Conservation (phyloP, 352 stramenopile species). For the Nothophytophthora sp. region DNA sequence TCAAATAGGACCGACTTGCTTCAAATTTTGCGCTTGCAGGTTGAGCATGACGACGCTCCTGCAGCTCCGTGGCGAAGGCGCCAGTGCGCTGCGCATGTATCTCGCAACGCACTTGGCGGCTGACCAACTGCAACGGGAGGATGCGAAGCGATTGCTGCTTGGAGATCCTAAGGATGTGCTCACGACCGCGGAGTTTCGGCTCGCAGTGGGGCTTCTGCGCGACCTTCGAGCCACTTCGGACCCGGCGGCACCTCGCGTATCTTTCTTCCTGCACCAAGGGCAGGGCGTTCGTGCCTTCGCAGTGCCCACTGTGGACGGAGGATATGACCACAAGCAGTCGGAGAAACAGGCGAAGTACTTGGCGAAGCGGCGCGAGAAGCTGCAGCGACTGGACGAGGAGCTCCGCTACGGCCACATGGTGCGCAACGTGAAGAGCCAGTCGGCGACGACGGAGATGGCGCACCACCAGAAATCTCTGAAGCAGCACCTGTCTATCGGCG, state of each 20-base stretch:
- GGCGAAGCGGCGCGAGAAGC: constrained; percentile 51
- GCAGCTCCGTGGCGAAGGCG: constrained; percentile 26
- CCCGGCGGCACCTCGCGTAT: constrained; percentile 19
- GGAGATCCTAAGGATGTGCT: constrained; percentile 12
- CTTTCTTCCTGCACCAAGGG: constrained; percentile 24
- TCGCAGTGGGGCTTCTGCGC: constrained; percentile 18
- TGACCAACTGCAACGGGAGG: constrained; percentile 1
- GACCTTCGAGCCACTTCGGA: constrained; percentile 18
- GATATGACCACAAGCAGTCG: constrained; percentile 5
- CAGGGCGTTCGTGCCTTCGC: constrained; percentile 6
- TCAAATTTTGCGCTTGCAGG: constrained; percentile 6
- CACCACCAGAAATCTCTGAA: constrained; percentile 63
- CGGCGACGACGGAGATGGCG: constrained; percentile 44
- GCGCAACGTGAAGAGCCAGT: constrained; percentile 63
- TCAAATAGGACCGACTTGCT: not conserved
- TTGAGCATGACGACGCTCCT: constrained; percentile 13
- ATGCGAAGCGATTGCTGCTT: constrained; percentile 20
- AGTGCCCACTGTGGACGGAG: constrained; percentile 1
- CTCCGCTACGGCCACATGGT: constrained; percentile 78
- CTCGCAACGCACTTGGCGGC: constrained; percentile 20
- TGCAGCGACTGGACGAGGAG: constrained; percentile 81
- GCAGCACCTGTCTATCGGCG: constrained; percentile 80
- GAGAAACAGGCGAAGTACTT: constrained; percentile 37
- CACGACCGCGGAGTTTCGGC: constrained; percentile 21
- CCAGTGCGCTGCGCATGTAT: constrained; percentile 24